These are phyloP conservation scores for Phytophthora sansomeana DNA, from an alignment of 352 stramenopile genomes.

Conservation along the genomic window DNA sequence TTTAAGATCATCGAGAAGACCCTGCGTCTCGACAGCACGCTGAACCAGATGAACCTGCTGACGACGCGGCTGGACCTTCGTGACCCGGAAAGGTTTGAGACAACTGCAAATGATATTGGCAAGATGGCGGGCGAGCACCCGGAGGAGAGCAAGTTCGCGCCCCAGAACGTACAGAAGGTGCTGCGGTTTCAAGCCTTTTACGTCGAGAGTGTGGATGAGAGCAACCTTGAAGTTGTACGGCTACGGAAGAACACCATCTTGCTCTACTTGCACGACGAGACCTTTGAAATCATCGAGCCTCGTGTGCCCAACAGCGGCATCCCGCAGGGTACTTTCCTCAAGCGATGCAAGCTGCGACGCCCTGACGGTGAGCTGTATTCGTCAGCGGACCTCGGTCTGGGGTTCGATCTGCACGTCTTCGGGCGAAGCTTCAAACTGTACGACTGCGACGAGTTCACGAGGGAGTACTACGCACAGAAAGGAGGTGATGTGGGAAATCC, in stretches of 20 bases:
- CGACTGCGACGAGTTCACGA: constrained; percentile 80
- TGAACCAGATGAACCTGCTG: constrained; percentile 68
- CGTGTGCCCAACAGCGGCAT: constrained; percentile 86
- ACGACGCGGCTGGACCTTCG: constrained; percentile 65
- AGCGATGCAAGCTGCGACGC: constrained; percentile 72
- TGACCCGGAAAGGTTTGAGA: constrained; percentile 66
- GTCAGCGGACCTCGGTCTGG: constrained; percentile 64
- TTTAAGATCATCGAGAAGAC: constrained; percentile 76
- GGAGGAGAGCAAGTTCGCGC: constrained; percentile 81
- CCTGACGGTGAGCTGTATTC: constrained; percentile 62
- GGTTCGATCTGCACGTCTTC: constrained; percentile 78
- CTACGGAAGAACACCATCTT: constrained; percentile 83
- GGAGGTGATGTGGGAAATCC: constrained; percentile 51
- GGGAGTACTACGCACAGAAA: constrained; percentile 60
- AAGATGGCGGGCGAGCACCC: constrained; percentile 39
- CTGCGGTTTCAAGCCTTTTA: constrained; percentile 91
- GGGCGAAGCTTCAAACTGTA: constrained; percentile 82
- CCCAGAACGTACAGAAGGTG: constrained; percentile 81
- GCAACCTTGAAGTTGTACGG: constrained; percentile 76
- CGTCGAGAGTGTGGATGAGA: constrained; percentile 85
- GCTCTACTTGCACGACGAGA: constrained; percentile 88
- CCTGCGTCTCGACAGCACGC: constrained; percentile 69
- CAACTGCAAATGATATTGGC: constrained; percentile 68
- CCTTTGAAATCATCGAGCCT: constrained; percentile 90
- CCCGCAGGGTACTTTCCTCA: constrained; percentile 88